Evolutionary conservation across 257 asterid species (phyloP).

Genomic region (Craterostigma plantagineum): DNA sequence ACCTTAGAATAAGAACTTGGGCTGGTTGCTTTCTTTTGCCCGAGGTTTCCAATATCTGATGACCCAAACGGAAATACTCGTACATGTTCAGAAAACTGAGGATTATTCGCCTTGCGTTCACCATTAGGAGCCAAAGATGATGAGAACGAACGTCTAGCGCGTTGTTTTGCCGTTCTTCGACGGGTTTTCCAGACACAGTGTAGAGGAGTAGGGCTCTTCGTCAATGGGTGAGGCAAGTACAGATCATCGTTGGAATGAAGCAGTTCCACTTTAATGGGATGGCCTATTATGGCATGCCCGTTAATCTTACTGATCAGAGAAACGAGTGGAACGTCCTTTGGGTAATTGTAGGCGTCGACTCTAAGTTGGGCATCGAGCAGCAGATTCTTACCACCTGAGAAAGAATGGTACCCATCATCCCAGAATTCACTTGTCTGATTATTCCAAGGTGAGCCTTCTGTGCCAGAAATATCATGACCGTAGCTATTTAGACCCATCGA

Average conservation of each 20-base stretch:
- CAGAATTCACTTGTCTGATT: slow-evolving; percentile 33
- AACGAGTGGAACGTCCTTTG: slow-evolving; percentile 65
- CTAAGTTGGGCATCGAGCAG: slow-evolving; percentile 66
- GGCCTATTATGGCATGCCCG: slow-evolving; percentile 86
- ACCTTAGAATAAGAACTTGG: slow-evolving; percentile 47
- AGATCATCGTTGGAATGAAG: slow-evolving; percentile 35
- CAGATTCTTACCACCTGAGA: slow-evolving; percentile 30
- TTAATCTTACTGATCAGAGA: slow-evolving; percentile 69
- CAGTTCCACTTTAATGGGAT: slow-evolving; percentile 64
- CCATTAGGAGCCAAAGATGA: slow-evolving; percentile 18
- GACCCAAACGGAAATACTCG: slow-evolving; percentile 11
- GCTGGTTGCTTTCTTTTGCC: slow-evolving; percentile 16
- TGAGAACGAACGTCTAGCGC: slow-evolving; percentile 64
- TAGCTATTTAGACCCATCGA: slow-evolving; percentile 22
- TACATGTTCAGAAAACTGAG: slow-evolving; percentile 14
- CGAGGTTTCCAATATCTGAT: slow-evolving; percentile 11
- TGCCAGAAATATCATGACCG: slow-evolving; percentile 13
- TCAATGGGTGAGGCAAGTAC: slow-evolving; percentile 25
- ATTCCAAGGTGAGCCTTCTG: slow-evolving; percentile 30
- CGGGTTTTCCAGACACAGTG: slow-evolving; percentile 84
- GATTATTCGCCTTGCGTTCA: slow-evolving; percentile 17
- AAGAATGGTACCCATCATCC: slow-evolving; percentile 36
- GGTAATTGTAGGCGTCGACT: slow-evolving; percentile 63
- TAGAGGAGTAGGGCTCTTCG: slow-evolving; percentile 35
- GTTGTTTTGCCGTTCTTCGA: slow-evolving; percentile 71